A percentile compares a stretch with the other conserved stretches of the same genome.
These are phyloP conservation scores for Termitomyces sp. DNA, from an alignment of 768 basidiomycete genomes.

Conservation along the genomic window DNA sequence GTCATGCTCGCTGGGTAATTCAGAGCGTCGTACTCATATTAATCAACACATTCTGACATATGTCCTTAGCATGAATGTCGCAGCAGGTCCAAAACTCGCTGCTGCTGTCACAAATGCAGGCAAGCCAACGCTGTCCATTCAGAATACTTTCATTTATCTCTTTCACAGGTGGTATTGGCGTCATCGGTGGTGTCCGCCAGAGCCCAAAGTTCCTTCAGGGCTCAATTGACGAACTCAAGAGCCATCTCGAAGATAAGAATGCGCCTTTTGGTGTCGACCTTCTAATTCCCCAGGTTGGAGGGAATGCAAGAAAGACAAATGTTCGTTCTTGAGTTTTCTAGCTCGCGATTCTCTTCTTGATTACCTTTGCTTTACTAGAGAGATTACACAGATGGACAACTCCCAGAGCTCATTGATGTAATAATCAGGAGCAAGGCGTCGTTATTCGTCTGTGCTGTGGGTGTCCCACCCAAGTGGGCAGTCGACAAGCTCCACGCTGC, in stretches of 20 bases:
- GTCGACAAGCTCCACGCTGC: constrained; percentile 81
- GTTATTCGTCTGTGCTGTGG: constrained; percentile 81
- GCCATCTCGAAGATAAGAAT: constrained; percentile 66
- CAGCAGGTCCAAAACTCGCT: constrained; percentile 80
- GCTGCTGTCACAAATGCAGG: constrained; percentile 92
- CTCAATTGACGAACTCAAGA: constrained; percentile 71
- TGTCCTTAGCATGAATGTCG: constrained; percentile 71
- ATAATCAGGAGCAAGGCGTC: constrained; percentile 71
- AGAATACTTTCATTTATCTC: background rate
- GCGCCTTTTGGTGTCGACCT: constrained; percentile 84
- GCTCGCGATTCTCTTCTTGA: background rate
- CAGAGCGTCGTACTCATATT: constrained; percentile 10
- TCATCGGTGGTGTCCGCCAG: constrained; percentile 80
- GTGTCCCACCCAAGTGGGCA: constrained; percentile 79
- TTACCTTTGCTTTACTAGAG: constrained; percentile 5
- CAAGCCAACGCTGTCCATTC: constrained; percentile 13
- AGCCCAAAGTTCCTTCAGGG: constrained; percentile 68
- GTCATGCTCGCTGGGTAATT: constrained; percentile 73
- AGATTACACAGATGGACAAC: constrained; percentile 78
- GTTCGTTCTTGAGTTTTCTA: constrained; percentile 19
- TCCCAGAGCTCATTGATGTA: constrained; percentile 74
- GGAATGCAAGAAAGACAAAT: constrained; percentile 82
- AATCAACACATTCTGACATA: background rate
- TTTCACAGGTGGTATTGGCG: constrained; percentile 70
- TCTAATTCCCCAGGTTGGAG: constrained; percentile 78